Conservation (phyloP, 2,329 filamentous ascomycete genomes). For the Botrytis sinoallii region DNA sequence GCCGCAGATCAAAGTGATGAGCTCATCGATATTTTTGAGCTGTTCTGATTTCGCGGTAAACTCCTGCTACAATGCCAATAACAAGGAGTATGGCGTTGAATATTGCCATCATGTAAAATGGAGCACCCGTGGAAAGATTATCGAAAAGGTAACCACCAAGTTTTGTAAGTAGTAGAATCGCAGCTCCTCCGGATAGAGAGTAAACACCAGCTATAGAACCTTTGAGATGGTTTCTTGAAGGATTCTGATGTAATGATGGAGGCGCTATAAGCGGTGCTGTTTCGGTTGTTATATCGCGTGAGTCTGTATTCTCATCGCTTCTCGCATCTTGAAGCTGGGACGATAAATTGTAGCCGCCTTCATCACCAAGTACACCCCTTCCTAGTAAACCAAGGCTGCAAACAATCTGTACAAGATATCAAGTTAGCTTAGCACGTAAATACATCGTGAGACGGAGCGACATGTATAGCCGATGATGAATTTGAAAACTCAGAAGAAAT, state of each 20-base stretch:
- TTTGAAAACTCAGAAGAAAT: neutral
- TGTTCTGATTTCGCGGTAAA: conserved; percentile 32
- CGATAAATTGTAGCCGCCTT: conserved; percentile 37
- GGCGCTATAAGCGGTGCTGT: conserved; percentile 35
- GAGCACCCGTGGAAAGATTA: conserved; percentile 65
- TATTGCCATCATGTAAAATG: conserved; percentile 89
- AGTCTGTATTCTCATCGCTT: neutral
- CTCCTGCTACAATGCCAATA: conserved; percentile 37
- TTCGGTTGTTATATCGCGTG: conserved; percentile 23
- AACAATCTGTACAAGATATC: conserved; percentile 57
- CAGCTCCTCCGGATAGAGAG: conserved; percentile 82
- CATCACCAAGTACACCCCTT: conserved; percentile 65
- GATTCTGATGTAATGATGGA: conserved; percentile 24
- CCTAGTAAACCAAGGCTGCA: conserved; percentile 89
- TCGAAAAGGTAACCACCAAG: conserved; percentile 87
- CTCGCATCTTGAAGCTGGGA: conserved; percentile 30
- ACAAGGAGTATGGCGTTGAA: conserved; percentile 77
- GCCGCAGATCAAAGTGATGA: neutral
- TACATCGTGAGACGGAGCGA: neutral
- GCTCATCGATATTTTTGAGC: conserved; percentile 17
- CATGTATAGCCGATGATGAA: neutral
- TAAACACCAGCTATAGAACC: conserved; percentile 95
- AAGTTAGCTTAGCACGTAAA: neutral
- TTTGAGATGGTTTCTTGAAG: conserved; percentile 57
- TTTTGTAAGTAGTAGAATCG: conserved; percentile 89